Evolutionary conservation across 257 asterid genomes (phyloP).

Genomic region (Schizonepeta tenuifolia): DNA sequence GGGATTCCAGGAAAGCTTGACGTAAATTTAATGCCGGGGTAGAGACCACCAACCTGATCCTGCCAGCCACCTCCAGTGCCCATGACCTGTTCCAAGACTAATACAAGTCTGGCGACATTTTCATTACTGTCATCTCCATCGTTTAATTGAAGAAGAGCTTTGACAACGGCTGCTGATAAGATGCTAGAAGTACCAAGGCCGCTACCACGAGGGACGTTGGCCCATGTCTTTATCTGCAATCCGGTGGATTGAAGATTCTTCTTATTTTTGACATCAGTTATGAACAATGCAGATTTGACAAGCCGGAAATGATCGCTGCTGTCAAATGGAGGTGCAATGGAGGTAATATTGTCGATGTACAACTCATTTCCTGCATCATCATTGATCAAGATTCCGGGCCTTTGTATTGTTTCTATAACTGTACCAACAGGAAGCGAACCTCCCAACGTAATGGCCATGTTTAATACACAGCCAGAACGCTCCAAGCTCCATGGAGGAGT

Average conservation of each 20-base stretch:
- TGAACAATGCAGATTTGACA: conserved; percentile 88
- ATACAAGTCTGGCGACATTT: conserved; percentile 84
- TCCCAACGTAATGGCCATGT: conserved; percentile 86
- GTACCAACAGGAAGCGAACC: conserved; percentile 87
- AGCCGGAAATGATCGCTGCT: conserved; percentile 81
- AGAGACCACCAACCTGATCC: conserved; percentile 96
- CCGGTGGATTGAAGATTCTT: conserved; percentile 53
- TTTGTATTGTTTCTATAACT: conserved; percentile 61
- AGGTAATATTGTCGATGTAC: conserved; percentile 50
- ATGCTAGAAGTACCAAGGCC: conserved; percentile 99
- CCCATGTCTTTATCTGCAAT: conserved; percentile 88
- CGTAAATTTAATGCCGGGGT: conserved; percentile 89
- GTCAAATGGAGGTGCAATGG: conserved; percentile 77
- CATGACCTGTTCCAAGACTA: conserved; percentile 92
- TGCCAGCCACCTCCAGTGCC: conserved; percentile 99
- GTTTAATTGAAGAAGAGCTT: conserved; percentile 81
- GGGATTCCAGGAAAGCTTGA: conserved; percentile 92
- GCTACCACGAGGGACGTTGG: conserved; percentile 96
- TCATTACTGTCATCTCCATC: conserved; percentile 77
- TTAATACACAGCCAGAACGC: conserved; percentile 90
- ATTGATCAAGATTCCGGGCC: conserved; percentile 49
- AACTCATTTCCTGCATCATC: conserved; percentile 76
- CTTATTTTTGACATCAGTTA: conserved; percentile 55
- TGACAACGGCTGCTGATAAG: conserved; percentile 93
- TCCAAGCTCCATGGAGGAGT: conserved; percentile 99